These are phyloP conservation scores for Torulaspora gathmanii DNA, from an alignment of 805 yeast species.

Conservation along the genomic window DNA sequence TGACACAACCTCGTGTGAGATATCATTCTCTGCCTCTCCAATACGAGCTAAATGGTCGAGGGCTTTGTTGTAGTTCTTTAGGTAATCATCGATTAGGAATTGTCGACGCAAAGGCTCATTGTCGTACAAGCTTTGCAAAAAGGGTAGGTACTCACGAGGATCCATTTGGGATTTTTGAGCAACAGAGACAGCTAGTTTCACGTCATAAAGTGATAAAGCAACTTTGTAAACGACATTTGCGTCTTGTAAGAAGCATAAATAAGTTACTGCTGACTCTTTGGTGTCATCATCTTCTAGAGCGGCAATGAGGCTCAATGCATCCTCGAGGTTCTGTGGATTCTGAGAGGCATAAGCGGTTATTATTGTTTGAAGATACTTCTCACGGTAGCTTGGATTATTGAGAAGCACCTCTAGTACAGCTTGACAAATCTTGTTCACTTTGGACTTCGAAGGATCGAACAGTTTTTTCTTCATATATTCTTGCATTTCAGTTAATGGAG, in stretches of 20 bases:
- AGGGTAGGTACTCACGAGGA: conserved; percentile 94
- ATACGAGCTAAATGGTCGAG: conserved; percentile 56
- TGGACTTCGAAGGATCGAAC: conserved; percentile 43
- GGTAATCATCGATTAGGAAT: conserved; percentile 73
- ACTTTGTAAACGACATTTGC: conserved; percentile 75
- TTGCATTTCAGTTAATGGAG: conserved; percentile 38
- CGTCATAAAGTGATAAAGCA: conserved; percentile 77
- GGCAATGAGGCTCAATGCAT: conserved; percentile 65
- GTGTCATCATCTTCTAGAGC: conserved; percentile 44
- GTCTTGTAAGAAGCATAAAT: conserved; percentile 85
- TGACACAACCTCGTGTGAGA: conserved; percentile 55
- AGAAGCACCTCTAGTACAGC: conserved; percentile 56
- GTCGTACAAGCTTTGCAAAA: conserved; percentile 71
- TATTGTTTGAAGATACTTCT: conserved; percentile 65
- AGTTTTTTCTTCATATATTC: conserved; percentile 40
- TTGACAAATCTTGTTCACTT: conserved; percentile 74
- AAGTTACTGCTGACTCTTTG: conserved; percentile 67
- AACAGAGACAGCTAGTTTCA: conserved; percentile 69
- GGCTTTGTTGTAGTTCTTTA: conserved; percentile 66
- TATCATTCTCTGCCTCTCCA: conserved; percentile 31
- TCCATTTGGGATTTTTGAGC: conserved; percentile 98
- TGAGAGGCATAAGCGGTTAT: conserved; percentile 91
- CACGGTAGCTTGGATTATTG: conserved; percentile 44
- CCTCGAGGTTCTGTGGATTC: conserved; percentile 76
- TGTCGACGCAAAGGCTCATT: conserved; percentile 61